phyloP scores from a whole-genome alignment of 495 filamentous ascomycete species.

The Astrothelium macrocarpum region DNA sequence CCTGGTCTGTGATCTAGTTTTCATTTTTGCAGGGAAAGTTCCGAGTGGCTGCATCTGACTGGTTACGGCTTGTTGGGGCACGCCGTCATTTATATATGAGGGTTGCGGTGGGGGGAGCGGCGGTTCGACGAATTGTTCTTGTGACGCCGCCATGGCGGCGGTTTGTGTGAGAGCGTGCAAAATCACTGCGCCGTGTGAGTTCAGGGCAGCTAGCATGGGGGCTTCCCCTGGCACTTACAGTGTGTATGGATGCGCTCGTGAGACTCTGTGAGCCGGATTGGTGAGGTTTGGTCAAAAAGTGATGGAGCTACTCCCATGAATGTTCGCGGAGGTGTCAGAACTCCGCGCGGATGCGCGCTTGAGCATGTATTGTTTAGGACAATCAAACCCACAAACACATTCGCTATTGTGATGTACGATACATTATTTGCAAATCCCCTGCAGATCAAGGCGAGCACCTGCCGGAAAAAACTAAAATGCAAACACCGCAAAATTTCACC shows the following conservation, averaged over 20 bases:
- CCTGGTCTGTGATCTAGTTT: too few relatives aligned
- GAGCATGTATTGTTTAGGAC: too few relatives aligned
- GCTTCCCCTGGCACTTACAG: neutral
- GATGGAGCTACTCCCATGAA: neutral
- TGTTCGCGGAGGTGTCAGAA: neutral
- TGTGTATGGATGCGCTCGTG: neutral
- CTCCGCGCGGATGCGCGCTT: neutral
- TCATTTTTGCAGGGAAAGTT: slow-evolving; percentile 42
- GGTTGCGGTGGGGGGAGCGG: slow-evolving; percentile 51
- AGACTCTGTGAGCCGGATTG: neutral
- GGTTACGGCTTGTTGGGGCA: slow-evolving; percentile 52
- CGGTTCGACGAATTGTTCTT: slow-evolving; percentile 44
- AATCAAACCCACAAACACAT: neutral
- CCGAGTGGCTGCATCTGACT: slow-evolving; percentile 64
- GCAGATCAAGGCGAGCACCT: too few relatives aligned
- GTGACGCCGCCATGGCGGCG: slow-evolving; percentile 16
- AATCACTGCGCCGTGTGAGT: neutral
- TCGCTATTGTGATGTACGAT: neutral
- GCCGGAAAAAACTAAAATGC: too few relatives aligned
- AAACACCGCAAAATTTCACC: too few relatives aligned
- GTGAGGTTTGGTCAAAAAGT: neutral
- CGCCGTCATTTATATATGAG: slow-evolving; percentile 57
- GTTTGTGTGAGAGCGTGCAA: neutral
- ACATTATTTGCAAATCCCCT: neutral
- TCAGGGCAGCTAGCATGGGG: neutral